These are phyloP conservation scores for Lasiodiplodia sp. DNA, from an alignment of 2,329 filamentous ascomycete species.

Conservation along the genomic window DNA sequence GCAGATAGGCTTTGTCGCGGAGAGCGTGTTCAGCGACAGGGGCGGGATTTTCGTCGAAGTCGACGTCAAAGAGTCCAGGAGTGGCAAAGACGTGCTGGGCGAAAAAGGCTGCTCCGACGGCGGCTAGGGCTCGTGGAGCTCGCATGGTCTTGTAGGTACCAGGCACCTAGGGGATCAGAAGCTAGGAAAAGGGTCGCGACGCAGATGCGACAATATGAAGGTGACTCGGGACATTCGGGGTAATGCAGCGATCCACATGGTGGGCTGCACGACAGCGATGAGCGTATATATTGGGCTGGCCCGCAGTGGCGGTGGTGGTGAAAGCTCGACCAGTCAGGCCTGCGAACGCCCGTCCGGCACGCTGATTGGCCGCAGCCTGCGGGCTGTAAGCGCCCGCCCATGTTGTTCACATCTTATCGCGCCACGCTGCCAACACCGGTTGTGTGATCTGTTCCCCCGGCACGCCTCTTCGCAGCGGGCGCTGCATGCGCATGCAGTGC, in stretches of 20 bases:
- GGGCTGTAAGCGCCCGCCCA: constrained; percentile 29
- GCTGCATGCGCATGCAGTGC: constrained; percentile 8
- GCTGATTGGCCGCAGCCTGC: constrained; percentile 21
- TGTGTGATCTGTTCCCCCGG: constrained; percentile 18
- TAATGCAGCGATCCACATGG: constrained; percentile 25
- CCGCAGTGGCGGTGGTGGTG: constrained; percentile 17
- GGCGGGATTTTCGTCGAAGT: constrained; percentile 40
- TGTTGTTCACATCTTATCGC: constrained; percentile 24
- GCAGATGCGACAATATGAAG: constrained; percentile 26
- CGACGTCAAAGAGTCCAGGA: constrained; percentile 29
- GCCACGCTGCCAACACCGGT: constrained; percentile 8
- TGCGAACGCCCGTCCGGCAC: neutral
- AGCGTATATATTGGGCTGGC: constrained; percentile 25
- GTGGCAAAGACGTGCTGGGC: constrained; percentile 6
- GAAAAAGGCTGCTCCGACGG: constrained; percentile 19
- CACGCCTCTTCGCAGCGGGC: too few relatives aligned
- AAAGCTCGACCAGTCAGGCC: constrained; percentile 27
- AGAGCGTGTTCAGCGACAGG: constrained; percentile 40
- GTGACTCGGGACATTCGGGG: constrained; percentile 14
- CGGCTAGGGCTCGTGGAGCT: constrained; percentile 22
- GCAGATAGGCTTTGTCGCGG: constrained; percentile 64
- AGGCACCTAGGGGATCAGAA: neutral
- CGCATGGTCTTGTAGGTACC: constrained; percentile 27
- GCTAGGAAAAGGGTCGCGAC: constrained; percentile 15
- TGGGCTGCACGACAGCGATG: constrained; percentile 24